A percentile compares a stretch with the other conserved stretches of the same genome.
phyloP scores from a whole-genome alignment of 1,284 basidiomycete genomes.

The Kalmanozyma brasiliensis region DNA sequence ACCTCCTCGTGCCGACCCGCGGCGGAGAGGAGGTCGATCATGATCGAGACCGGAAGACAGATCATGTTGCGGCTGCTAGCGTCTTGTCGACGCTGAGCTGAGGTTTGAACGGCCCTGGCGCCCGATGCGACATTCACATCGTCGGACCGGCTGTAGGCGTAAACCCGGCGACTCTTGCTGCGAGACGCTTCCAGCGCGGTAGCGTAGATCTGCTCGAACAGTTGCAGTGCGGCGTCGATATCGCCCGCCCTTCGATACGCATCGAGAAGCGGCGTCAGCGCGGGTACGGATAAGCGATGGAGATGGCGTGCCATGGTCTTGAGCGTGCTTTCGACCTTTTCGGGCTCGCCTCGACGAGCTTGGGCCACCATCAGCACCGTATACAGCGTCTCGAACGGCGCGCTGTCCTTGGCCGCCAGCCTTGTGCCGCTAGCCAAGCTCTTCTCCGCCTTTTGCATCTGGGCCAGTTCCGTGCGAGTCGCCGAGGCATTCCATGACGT shows the following conservation, averaged over 20 bases:
- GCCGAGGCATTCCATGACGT: conserved; percentile 10
- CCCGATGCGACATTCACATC: no score
- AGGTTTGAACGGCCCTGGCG: not conserved
- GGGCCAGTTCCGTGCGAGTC: not conserved
- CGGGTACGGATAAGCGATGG: conserved; percentile 74
- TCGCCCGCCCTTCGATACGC: conserved; percentile 77
- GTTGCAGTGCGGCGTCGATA: conserved; percentile 72
- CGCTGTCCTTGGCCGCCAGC: conserved; percentile 29
- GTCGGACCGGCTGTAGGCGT: conserved; percentile 21
- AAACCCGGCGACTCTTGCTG: conserved; percentile 41
- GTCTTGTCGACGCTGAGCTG: conserved; percentile 18
- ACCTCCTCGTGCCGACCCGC: conserved; percentile 75
- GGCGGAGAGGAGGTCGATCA: conserved; percentile 74
- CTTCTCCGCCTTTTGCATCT: conserved; percentile 5
- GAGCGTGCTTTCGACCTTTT: conserved; percentile 75
- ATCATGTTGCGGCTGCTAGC: conserved; percentile 72
- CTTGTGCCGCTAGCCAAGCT: not conserved
- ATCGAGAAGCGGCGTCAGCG: conserved; percentile 78
- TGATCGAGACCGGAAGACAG: conserved; percentile 83
- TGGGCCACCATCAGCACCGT: conserved; percentile 76
- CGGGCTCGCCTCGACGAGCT: conserved; percentile 71
- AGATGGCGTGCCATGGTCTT: conserved; percentile 73
- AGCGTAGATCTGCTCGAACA: conserved; percentile 80
- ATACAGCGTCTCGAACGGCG: conserved; percentile 70
- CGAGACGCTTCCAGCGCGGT: conserved; percentile 68